These are phyloP conservation scores for Calocybe gangraenosa DNA, from an alignment of 768 basidiomycete species.

Conservation along the genomic window DNA sequence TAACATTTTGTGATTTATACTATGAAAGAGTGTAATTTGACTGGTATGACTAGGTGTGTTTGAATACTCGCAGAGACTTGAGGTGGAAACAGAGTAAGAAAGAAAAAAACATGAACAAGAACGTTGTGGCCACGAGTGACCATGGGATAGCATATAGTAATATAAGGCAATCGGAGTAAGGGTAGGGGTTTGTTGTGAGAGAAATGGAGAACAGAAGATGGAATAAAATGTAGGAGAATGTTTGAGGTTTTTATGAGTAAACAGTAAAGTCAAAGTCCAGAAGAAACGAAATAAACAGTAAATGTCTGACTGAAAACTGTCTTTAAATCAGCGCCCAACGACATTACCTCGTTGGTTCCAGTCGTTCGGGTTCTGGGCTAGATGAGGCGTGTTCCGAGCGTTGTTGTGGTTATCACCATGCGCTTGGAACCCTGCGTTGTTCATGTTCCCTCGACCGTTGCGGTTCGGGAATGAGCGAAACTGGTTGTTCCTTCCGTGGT, in stretches of 20 bases:
- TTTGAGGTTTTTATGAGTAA: constrained; percentile 9
- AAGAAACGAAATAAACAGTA: constrained; percentile 8
- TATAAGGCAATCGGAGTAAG: constrained; percentile 13
- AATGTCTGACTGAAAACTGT: constrained; percentile 5
- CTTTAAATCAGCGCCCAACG: constrained; percentile 19
- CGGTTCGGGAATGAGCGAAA: constrained; percentile 22
- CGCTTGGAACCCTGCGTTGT: constrained; percentile 18
- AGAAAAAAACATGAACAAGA: no score
- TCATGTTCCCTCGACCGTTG: constrained; percentile 21
- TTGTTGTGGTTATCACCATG: constrained; percentile 18
- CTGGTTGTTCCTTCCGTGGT: constrained; percentile 19
- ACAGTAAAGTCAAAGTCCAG: constrained; percentile 9
- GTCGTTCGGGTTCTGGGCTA: constrained; percentile 20
- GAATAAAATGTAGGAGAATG: constrained; percentile 12
- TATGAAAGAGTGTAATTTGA: no score
- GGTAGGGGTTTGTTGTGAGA: constrained; percentile 7
- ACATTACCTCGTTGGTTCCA: constrained; percentile 29
- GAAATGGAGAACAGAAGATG: constrained; percentile 9
- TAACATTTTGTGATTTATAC: no score
- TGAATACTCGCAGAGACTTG: not conserved
- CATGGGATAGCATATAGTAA: constrained; percentile 1
- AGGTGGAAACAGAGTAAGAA: not conserved
- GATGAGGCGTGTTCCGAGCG: constrained; percentile 8
- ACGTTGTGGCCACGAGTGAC: no score
- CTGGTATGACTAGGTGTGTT: no score